Base-by-base conservation (phyloP, 164 flowering plant genomes). In the Warburgia ugandensis region DNA sequence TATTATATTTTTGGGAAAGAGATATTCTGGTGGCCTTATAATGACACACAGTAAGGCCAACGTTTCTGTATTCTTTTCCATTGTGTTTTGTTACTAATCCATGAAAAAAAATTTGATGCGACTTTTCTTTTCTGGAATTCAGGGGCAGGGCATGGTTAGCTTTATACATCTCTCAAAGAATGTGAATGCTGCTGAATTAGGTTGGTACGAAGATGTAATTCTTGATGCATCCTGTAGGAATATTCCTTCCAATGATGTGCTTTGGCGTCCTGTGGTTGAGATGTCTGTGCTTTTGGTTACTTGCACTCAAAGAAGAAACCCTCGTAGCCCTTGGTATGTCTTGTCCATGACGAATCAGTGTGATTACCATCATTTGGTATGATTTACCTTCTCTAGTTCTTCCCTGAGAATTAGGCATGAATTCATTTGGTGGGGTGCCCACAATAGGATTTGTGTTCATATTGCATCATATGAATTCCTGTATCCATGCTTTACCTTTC, bases 171-270 rank as follows among this genome's bases (percentile, higher is more conserved):
- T 86, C 1, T 84, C 72, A 9, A 79, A 75, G 61, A 79, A 80
- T 62, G 80, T 84, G 38, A 76, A 65, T 61, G 72, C 75, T 20
- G 61, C 75, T 33, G 90, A 89, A 29, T 63, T 89, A 43, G 72
- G 87, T 51, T 64, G 61, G 50, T 86, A 77, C 64, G 82, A 69
- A 66, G 94, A 80, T 79, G 94, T 81, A 16, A 66, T 88, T 53
- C 97, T 88, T 51, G 97, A 92, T 76, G 78, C 84, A 2, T 86
- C 89, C 64, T 79, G 77, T 62, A 83, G 76, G 48, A 94, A 94
- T 66, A 77, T 94, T 73, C 80, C 81, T 54, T 74, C 73, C 19
- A 59, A 39, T 64, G 95, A 89, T 68, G 92, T 82, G 52, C 73
- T 86, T 65, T 94, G 99, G 96, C 64, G 61, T 17, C 63, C 57